Conservation (phyloP, 176 grass and related monocot species). For the maize (Zea mays) region Zm-B73-REFERENCE-NAM-5.0 NC_050100.1:43404501-43405000, state of each 20-base stretch:
- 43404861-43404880: constrained; percentile 34
- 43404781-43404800: constrained; percentile 18
- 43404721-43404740: constrained; percentile 4
- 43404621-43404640: constrained; percentile 80
- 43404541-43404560: constrained; percentile 2
- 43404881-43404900: constrained; percentile 98
- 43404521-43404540: constrained; percentile 26
- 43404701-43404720: constrained; percentile 77
- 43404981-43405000: constrained; percentile 79
- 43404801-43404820: constrained; percentile 28
- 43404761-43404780: constrained; percentile 10
- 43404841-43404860: constrained; percentile 35
- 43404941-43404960: constrained; percentile 89
- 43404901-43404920: constrained; percentile 99
- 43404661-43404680: constrained; percentile 96
- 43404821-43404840: constrained; percentile 16
- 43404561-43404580: constrained; percentile 16
- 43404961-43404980: constrained; percentile 92
- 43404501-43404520: constrained; percentile 5
- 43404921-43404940: constrained; percentile 94
- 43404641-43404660: constrained; percentile 87
- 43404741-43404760: constrained; percentile 3
- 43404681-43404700: constrained; percentile 85
- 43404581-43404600: constrained; percentile 3
- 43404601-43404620: constrained; percentile 28